Evolutionary conservation across 331 rosid genomes (phyloP).

Genomic region (Saraca asoca): DNA sequence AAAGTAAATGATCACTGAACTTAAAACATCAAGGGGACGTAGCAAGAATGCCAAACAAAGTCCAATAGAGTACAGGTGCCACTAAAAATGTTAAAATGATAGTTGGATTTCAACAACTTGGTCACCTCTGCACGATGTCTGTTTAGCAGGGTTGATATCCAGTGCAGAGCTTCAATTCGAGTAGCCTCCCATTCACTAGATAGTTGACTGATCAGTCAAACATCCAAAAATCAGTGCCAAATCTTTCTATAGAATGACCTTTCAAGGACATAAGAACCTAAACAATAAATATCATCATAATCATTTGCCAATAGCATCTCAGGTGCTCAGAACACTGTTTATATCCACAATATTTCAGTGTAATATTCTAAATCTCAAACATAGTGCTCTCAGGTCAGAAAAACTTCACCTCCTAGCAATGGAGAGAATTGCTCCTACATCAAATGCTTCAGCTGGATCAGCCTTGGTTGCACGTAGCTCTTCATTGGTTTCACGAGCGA

Average conservation of each 20-base stretch:
- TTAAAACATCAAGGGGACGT: constrained; percentile 13
- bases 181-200: constrained; percentile 96
- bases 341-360: constrained; percentile 28
- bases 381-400: constrained; percentile 31
- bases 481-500: constrained; percentile 97
- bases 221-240: constrained; percentile 40
- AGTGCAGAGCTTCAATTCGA: constrained; percentile 93
- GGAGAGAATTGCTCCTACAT: constrained; percentile 80
- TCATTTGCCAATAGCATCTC: constrained; percentile 34
- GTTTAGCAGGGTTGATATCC: constrained; percentile 84
- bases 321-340: constrained; percentile 5
- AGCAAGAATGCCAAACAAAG: constrained; percentile 8
- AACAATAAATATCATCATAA: constrained; percentile 30
- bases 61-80: constrained; percentile 14
- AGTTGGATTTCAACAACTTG: constrained; percentile 18
- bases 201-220: constrained; percentile 72
- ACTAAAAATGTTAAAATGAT: constrained; percentile 30
- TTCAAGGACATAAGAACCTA: not conserved
- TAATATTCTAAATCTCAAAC: constrained; percentile 31
- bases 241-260: not conserved
- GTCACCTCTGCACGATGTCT: constrained; percentile 81
- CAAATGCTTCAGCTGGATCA: constrained; percentile 84
- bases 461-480: constrained; percentile 81
- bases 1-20: constrained; percentile 28
- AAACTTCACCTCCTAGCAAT: constrained; percentile 80